Conservation (phyloP, 2,329 filamentous ascomycete genomes). For the Claviceps citrina region DNA sequence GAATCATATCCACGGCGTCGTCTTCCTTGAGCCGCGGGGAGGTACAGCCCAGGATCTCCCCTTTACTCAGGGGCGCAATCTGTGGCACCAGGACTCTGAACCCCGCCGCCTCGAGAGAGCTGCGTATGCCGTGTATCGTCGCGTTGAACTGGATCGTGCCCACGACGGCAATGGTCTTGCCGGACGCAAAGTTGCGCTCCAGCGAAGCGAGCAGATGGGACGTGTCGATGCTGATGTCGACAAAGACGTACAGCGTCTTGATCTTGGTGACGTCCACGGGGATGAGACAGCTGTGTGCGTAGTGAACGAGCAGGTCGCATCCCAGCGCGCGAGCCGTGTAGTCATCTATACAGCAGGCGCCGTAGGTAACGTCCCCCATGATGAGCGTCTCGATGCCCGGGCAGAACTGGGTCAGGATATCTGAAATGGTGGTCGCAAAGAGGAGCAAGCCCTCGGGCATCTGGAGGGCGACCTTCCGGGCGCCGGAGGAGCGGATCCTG, state of each 20-base stretch:
- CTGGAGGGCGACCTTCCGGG: slow-evolving; percentile 81
- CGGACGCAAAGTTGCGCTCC: slow-evolving; percentile 70
- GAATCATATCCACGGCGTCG: slow-evolving; percentile 54
- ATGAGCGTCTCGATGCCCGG: slow-evolving; percentile 83
- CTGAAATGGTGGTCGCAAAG: slow-evolving; percentile 93
- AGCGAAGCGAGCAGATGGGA: slow-evolving; percentile 73
- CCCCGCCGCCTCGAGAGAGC: slow-evolving; percentile 65
- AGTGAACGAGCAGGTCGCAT: slow-evolving; percentile 89
- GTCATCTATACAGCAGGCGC: slow-evolving; percentile 96
- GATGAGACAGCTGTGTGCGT: slow-evolving; percentile 91
- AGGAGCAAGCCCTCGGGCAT: slow-evolving; percentile 90
- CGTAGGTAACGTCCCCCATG: slow-evolving; percentile 98
- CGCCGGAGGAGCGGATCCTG: slow-evolving; percentile 64
- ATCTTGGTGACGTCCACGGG: slow-evolving; percentile 94
- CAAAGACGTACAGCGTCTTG: slow-evolving; percentile 94
- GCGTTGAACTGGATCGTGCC: slow-evolving; percentile 99
- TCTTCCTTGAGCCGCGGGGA: slow-evolving; percentile 53
- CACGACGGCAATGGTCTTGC: slow-evolving; percentile 81
- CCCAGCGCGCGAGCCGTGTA: slow-evolving; percentile 89
- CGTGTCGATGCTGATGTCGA: slow-evolving; percentile 92
- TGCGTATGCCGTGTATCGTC: slow-evolving; percentile 74
- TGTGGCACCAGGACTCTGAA: slow-evolving; percentile 81
- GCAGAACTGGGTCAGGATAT: slow-evolving; percentile 90
- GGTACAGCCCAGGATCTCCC: slow-evolving; percentile 94
- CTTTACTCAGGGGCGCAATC: slow-evolving; percentile 81